These are phyloP conservation scores for Gossypium ekmanianum DNA, from an alignment of 345 rosid species.

Conservation along the genomic window DNA sequence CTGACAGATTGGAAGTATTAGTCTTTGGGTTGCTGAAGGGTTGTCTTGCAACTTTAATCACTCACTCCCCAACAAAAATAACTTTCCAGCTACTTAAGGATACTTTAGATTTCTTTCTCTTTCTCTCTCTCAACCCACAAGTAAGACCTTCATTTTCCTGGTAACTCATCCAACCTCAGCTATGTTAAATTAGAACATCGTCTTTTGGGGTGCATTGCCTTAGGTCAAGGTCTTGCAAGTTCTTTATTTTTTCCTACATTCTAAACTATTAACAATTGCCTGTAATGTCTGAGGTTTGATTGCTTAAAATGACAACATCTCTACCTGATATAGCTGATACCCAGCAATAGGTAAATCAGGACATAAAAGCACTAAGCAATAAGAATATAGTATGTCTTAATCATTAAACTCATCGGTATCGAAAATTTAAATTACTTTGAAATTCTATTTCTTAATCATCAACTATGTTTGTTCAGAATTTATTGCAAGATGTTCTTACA, in stretches of 20 bases:
- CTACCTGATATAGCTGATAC: background rate
- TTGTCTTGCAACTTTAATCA: slow-evolving; percentile 60
- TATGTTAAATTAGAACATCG: background rate
- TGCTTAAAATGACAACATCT: background rate
- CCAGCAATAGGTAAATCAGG: background rate
- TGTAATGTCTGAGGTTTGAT: background rate
- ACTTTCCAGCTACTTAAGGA: background rate
- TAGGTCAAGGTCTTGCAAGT: background rate
- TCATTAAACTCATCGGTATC: background rate
- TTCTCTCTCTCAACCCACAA: background rate
- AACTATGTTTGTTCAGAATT: background rate
- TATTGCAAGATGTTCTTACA: background rate
- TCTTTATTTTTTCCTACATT: slow-evolving; percentile 5
- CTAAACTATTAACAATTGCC: background rate
- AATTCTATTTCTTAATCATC: background rate
- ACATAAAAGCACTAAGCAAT: no score
- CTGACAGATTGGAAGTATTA: no score
- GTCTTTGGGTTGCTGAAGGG: no score
- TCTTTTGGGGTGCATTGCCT: background rate
- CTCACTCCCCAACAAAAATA: slow-evolving; percentile 47
- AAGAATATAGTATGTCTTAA: background rate
- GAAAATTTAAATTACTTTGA: background rate
- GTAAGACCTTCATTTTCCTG: slow-evolving; percentile 6
- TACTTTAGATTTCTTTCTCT: background rate
- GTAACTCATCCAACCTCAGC: slow-evolving; percentile 8